Evolutionary conservation across 2,329 filamentous ascomycete genomes (phyloP).

Genomic region (Orbilia blumenaviensis): DNA sequence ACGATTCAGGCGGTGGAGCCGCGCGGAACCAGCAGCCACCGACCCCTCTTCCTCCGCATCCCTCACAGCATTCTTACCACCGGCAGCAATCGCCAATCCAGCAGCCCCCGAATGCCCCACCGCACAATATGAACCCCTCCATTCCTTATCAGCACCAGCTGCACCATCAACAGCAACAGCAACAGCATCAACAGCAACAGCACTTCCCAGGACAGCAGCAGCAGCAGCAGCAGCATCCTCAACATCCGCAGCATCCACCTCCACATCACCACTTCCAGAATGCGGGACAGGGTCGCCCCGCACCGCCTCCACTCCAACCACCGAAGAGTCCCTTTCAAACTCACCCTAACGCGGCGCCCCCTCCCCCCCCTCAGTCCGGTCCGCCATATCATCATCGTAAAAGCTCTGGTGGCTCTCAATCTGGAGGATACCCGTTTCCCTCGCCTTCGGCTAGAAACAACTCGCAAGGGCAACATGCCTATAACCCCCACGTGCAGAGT

Average conservation of each 20-base stretch:
- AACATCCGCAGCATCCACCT: constrained; percentile 44
- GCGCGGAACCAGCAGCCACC: constrained; percentile 46
- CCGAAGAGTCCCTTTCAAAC: constrained; percentile 55
- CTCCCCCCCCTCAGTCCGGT: constrained; percentile 43
- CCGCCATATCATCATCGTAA: constrained; percentile 48
- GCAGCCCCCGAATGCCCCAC: constrained; percentile 40
- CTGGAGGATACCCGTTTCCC: constrained; percentile 46
- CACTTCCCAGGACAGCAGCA: constrained; percentile 53
- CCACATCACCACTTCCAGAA: constrained; percentile 54
- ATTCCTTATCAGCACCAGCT: constrained; percentile 44
- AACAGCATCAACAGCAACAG: constrained; percentile 50
- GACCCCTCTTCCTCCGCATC: constrained; percentile 39
- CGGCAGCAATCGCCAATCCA: constrained; percentile 45
- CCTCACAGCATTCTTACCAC: constrained; percentile 32
- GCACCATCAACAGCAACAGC: constrained; percentile 49
- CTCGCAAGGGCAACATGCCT: constrained; percentile 38
- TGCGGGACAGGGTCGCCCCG: constrained; percentile 33
- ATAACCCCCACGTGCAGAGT: constrained; percentile 35
- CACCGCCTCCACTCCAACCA: constrained; percentile 48
- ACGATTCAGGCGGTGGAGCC: constrained; percentile 54
- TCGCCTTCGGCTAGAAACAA: constrained; percentile 35
- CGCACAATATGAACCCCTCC: constrained; percentile 40
- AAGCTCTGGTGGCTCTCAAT: constrained; percentile 49
- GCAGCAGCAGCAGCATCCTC: constrained; percentile 54
- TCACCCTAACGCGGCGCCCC: constrained; percentile 33